These are phyloP conservation scores for Neolentinus lepideus DNA, from an alignment of 1,284 basidiomycete species.

Conservation along the genomic window DNA sequence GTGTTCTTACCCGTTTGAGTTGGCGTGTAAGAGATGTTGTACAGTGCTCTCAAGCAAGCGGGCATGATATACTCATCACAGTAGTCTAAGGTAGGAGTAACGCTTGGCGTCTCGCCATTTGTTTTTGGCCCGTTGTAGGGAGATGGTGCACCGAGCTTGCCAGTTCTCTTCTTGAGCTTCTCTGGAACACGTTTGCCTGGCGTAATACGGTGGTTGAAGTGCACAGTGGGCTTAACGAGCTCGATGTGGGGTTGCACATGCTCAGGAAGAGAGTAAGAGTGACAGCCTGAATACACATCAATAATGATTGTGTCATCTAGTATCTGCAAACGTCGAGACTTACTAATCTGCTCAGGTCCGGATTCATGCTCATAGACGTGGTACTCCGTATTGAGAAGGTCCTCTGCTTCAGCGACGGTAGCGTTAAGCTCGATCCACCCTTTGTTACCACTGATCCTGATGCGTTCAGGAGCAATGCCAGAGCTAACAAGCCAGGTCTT, in stretches of 20 bases:
- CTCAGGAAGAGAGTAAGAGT: conserved; percentile 32
- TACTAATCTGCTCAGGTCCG: conserved; percentile 32
- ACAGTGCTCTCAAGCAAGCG: conserved; percentile 39
- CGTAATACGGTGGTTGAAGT: conserved; percentile 24
- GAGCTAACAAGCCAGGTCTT: conserved; percentile 29
- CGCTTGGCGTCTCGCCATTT: conserved; percentile 17
- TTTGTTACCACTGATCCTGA: conserved; percentile 24
- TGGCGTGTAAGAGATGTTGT: conserved; percentile 34
- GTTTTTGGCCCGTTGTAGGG: conserved; percentile 27
- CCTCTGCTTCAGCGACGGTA: conserved; percentile 32
- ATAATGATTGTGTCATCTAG: neutral
- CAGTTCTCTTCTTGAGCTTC: conserved; percentile 11
- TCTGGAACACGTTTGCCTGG: conserved; percentile 1
- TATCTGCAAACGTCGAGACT: conserved; percentile 10
- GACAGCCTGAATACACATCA: conserved; percentile 20
- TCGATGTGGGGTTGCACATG: conserved; percentile 32
- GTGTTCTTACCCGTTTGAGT: conserved; percentile 33
- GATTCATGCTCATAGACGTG: conserved; percentile 29
- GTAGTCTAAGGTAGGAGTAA: conserved; percentile 20
- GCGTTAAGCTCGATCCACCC: conserved; percentile 36
- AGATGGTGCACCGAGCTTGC: conserved; percentile 24
- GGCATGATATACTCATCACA: conserved; percentile 40
- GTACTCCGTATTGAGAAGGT: conserved; percentile 29
- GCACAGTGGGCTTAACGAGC: conserved; percentile 36
- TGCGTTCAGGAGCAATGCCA: conserved; percentile 24